Evolutionary conservation across 495 filamentous ascomycete species (phyloP).

Genomic region (Neurospora intermedia): DNA sequence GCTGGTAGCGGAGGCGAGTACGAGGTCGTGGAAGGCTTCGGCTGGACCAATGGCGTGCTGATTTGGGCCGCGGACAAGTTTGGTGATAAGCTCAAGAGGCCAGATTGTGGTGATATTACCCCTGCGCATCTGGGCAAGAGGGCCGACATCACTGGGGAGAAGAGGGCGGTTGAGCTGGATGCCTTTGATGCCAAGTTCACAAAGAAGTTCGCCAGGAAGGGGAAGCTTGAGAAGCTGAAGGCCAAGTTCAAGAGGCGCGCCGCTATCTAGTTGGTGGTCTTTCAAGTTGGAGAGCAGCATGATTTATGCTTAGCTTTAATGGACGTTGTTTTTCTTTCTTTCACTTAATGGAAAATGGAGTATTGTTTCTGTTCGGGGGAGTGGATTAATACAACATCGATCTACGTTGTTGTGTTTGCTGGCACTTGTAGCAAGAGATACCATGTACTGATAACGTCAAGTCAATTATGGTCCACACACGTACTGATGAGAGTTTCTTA

Average conservation of each 20-base stretch:
- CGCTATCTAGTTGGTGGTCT: background rate
- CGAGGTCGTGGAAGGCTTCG: slow-evolving; percentile 41
- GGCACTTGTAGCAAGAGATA: background rate
- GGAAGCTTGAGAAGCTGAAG: slow-evolving; percentile 1
- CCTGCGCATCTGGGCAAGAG: slow-evolving; percentile 19
- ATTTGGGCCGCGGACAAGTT: slow-evolving; percentile 39
- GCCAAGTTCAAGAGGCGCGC: background rate
- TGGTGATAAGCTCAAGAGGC: slow-evolving; percentile 27
- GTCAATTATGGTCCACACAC: background rate
- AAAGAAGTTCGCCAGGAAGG: slow-evolving; percentile 23
- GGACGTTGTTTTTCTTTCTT: background rate
- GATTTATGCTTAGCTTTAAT: background rate
- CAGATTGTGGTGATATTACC: slow-evolving; percentile 33
- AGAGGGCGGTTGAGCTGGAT: slow-evolving; percentile 32
- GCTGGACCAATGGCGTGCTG: slow-evolving; percentile 43
- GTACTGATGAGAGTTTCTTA: background rate
- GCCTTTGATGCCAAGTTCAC: slow-evolving; percentile 28
- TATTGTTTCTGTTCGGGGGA: background rate
- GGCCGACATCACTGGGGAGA: background rate
- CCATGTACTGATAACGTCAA: background rate
- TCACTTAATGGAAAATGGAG: background rate
- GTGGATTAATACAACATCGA: background rate
- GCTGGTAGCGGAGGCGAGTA: slow-evolving; percentile 42
- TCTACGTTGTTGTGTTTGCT: background rate
- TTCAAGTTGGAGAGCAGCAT: background rate